These are phyloP conservation scores for Entomortierella lignicola DNA, from an alignment of 192 early-diverging fungal species.

Conservation along the genomic window DNA sequence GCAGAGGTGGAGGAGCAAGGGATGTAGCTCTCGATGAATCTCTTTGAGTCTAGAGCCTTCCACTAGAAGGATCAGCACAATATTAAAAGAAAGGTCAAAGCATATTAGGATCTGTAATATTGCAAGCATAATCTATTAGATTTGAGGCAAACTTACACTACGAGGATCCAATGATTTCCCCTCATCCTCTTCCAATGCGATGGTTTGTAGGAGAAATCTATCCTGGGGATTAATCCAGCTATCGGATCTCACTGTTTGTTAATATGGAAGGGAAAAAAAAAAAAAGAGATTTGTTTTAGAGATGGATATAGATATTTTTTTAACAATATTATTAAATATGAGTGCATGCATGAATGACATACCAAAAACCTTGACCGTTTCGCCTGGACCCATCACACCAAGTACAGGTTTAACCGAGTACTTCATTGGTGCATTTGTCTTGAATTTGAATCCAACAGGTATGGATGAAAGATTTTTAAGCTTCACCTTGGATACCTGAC, in stretches of 20 bases:
- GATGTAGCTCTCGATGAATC: constrained; percentile 22
- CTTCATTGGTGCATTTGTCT: constrained; percentile 57
- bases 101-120: background rate
- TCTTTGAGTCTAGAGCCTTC: constrained; percentile 25
- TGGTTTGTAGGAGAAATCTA: constrained; percentile 52
- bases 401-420: constrained; percentile 60
- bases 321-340: too few relatives aligned
- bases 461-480: constrained; percentile 21
- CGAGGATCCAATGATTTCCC: constrained; percentile 8
- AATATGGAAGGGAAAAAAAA: background rate
- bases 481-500: constrained; percentile 39
- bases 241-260: constrained; percentile 49
- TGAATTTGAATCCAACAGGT: constrained; percentile 53
- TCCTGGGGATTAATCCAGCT: constrained; percentile 55
- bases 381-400: constrained; percentile 44
- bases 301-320: background rate
- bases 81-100: background rate
- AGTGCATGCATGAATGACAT: background rate
- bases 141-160: background rate
- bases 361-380: constrained; percentile 54
- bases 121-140: background rate
- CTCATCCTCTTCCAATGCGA: constrained; percentile 32
- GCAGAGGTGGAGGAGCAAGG: constrained; percentile 19
- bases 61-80: constrained; percentile 15
- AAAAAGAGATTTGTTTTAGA: background rate